These are phyloP conservation scores for Claviceps maximensis DNA, from an alignment of 2,329 filamentous ascomycete species.

Conservation along the genomic window DNA sequence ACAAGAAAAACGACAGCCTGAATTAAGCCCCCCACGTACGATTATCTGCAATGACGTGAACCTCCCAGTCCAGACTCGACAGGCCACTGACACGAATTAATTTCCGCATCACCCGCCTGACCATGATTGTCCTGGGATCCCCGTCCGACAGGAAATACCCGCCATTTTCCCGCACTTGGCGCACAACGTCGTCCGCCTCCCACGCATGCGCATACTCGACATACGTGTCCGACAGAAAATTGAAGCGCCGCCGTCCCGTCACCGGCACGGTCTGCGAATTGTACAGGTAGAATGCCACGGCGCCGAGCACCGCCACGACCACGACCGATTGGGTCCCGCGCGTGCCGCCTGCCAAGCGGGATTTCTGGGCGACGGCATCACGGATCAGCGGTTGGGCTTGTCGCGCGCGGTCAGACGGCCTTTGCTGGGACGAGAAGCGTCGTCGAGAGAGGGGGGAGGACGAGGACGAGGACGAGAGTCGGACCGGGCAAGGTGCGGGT, in stretches of 20 bases:
- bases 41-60: conserved; percentile 59
- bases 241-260: conserved; percentile 60
- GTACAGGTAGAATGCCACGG: conserved; percentile 46
- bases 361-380: conserved; percentile 12
- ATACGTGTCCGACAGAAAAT: conserved; percentile 44
- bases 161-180: conserved; percentile 36
- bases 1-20: neutral
- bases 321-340: conserved; percentile 24
- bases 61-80: conserved; percentile 49
- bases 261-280: conserved; percentile 64
- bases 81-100: conserved; percentile 56
- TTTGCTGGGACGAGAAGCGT: conserved; percentile 7
- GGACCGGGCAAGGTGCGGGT: neutral
- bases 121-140: conserved; percentile 42
- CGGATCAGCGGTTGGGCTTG: conserved; percentile 21
- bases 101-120: conserved; percentile 50
- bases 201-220: conserved; percentile 30
- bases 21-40: conserved; percentile 17
- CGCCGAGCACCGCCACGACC: conserved; percentile 27
- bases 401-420: conserved; percentile 15
- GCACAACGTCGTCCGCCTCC: conserved; percentile 30
- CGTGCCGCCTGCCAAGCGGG: conserved; percentile 15
- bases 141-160: conserved; percentile 42
- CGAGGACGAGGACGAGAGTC: conserved; percentile 2
- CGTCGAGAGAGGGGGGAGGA: conserved; percentile 9